Conservation (phyloP, 2,329 filamentous ascomycete genomes). For the Fusarium sarcochroum region DNA sequence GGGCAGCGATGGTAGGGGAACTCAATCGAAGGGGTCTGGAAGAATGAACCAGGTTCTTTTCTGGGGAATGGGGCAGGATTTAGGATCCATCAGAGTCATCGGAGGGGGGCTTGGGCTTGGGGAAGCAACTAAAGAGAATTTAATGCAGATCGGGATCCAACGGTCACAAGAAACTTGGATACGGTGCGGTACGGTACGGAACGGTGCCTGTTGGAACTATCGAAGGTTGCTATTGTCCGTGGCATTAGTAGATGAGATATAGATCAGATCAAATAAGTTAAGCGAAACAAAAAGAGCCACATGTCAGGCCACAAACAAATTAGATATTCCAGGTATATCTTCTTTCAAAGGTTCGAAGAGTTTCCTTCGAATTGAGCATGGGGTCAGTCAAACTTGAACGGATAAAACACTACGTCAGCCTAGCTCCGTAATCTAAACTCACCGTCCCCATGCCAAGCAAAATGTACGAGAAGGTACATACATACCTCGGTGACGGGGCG, state of each 20-base stretch:
- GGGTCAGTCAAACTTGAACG: conserved; percentile 27
- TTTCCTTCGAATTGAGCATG: conserved; percentile 4
- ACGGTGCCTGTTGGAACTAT: background rate
- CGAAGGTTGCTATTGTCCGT: background rate
- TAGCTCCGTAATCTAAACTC: conserved; percentile 22
- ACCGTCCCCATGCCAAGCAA: conserved; percentile 30
- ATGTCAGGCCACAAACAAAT: conserved; percentile 14
- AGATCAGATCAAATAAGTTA: conserved; percentile 41
- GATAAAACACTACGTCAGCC: conserved; percentile 31
- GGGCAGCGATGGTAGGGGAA: conserved; percentile 24
- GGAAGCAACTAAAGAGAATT: conserved; percentile 18
- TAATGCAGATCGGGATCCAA: conserved; percentile 20
- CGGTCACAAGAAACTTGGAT: conserved; percentile 1
- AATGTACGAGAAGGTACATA: conserved; percentile 35
- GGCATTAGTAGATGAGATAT: conserved; percentile 40
- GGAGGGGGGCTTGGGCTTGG: conserved; percentile 15
- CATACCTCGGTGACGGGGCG: conserved; percentile 36
- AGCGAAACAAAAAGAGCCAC: conserved; percentile 7
- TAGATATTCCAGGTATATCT: background rate
- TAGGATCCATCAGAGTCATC: conserved; percentile 17
- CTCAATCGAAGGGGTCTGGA: conserved; percentile 43
- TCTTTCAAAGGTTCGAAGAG: conserved; percentile 2
- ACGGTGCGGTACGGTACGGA: background rate
- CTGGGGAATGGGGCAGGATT: conserved; percentile 29
- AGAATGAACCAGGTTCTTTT: conserved; percentile 31